These are phyloP conservation scores for Stylosanthes scabra DNA, from an alignment of 331 rosid genomes.

Conservation along the genomic window DNA sequence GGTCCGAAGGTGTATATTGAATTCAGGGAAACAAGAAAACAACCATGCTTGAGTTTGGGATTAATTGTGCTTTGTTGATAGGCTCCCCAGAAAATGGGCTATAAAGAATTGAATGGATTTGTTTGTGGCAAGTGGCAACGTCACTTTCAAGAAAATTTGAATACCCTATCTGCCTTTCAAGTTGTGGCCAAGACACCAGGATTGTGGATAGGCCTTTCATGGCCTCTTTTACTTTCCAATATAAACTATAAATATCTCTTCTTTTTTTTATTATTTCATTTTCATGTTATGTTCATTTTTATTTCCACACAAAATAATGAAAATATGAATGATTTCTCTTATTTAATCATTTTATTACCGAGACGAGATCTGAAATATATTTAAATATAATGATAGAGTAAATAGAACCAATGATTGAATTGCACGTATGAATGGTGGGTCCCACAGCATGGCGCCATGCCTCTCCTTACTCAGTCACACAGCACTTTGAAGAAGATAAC, in stretches of 20 bases:
- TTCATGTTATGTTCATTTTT: background rate
- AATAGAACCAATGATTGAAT: no score
- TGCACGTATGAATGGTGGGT: background rate
- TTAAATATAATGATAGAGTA: no score
- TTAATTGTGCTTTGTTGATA: background rate
- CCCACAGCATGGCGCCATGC: constrained; percentile 21
- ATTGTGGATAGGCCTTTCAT: constrained; percentile 60
- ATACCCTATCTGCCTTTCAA: constrained; percentile 45
- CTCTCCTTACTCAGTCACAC: no score
- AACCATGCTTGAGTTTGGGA: background rate
- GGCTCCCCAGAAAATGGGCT: constrained; percentile 10
- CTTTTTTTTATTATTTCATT: no score
- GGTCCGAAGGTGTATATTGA: background rate
- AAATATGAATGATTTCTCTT: no score
- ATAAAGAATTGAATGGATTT: constrained; percentile 28
- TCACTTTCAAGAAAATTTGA: constrained; percentile 42
- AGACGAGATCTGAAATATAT: no score
- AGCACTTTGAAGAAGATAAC: no score
- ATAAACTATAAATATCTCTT: background rate
- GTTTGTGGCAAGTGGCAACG: constrained; percentile 59
- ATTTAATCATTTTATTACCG: no score
- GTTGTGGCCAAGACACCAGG: constrained; percentile 57
- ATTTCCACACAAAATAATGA: background rate
- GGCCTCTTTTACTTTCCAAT: constrained; percentile 44
- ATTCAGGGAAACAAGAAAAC: background rate